phyloP scores from a whole-genome alignment of 1,284 basidiomycete species.

The Irpex rosettiformis region DNA sequence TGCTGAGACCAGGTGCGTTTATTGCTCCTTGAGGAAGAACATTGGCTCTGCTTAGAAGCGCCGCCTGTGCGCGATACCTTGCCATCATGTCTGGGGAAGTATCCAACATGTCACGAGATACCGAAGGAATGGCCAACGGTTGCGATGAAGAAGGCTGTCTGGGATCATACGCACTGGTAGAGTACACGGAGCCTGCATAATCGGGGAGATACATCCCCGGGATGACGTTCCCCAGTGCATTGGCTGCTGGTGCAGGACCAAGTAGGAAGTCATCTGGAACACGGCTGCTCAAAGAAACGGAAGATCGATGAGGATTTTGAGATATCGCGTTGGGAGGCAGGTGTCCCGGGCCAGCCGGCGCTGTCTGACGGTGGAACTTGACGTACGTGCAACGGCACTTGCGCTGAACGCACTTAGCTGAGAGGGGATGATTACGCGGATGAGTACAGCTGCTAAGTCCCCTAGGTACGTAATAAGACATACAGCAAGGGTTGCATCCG shows the following conservation, averaged over 20 bases:
- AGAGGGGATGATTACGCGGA: conserved; percentile 5
- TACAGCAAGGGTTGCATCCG: conserved; percentile 76
- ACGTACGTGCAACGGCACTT: conserved; percentile 80
- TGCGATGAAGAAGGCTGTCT: conserved; percentile 9
- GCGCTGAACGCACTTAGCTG: conserved; percentile 76
- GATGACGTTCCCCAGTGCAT: conserved; percentile 20
- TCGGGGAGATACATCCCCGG: conserved; percentile 19
- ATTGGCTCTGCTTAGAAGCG: conserved; percentile 35
- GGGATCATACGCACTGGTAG: conserved; percentile 6
- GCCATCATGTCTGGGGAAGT: conserved; percentile 37
- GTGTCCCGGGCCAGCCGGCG: conserved; percentile 69
- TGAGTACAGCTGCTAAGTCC: neutral
- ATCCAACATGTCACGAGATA: conserved; percentile 13
- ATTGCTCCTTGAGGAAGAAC: conserved; percentile 25
- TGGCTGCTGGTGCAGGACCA: conserved; percentile 11
- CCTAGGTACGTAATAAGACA: conserved; percentile 32
- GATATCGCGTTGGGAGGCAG: conserved; percentile 27
- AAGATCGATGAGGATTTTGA: conserved; percentile 14
- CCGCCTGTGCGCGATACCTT: conserved; percentile 48
- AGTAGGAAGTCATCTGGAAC: conserved; percentile 31
- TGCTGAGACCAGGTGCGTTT: neutral
- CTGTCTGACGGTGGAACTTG: conserved; percentile 82
- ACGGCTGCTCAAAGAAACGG: conserved; percentile 25
- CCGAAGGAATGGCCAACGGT: conserved; percentile 3
- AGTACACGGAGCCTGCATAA: conserved; percentile 15